These are phyloP conservation scores for Sapria himalayana DNA, from an alignment of 345 rosid species.

Conservation along the genomic window DNA sequence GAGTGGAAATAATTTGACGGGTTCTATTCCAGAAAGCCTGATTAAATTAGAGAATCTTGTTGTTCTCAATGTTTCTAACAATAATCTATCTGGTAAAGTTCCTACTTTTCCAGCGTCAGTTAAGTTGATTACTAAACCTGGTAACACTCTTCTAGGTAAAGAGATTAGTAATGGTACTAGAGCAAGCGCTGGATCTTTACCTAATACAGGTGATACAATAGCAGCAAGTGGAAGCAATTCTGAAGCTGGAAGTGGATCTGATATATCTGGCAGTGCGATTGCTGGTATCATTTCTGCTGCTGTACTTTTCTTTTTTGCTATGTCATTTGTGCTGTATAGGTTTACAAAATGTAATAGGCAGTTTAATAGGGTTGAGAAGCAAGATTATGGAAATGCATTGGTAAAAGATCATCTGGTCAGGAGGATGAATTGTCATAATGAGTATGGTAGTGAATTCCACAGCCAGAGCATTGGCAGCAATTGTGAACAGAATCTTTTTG, in stretches of 20 bases:
- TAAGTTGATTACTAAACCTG: conserved; percentile 20
- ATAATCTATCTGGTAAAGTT: conserved; percentile 36
- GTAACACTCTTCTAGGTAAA: conserved; percentile 30
- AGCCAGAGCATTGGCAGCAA: conserved; percentile 43
- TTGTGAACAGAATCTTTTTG: conserved; percentile 27
- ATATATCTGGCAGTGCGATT: conserved; percentile 19
- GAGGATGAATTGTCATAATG: conserved; percentile 16
- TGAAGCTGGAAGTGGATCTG: conserved; percentile 10
- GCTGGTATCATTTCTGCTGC: conserved; percentile 23
- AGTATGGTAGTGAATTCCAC: conserved; percentile 19
- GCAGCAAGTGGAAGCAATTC: conserved; percentile 6
- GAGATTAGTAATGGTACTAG: conserved; percentile 9
- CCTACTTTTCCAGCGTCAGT: conserved; percentile 22
- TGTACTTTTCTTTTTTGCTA: conserved; percentile 21
- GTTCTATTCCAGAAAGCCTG: conserved; percentile 38
- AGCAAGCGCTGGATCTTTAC: conserved; percentile 5
- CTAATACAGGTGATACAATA: conserved; percentile 4
- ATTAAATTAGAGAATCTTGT: conserved; percentile 24
- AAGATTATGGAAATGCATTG: conserved; percentile 21
- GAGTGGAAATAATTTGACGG: conserved; percentile 38
- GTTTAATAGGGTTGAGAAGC: conserved; percentile 19
- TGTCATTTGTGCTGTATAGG: conserved; percentile 30
- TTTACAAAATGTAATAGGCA: conserved; percentile 16
- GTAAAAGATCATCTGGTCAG: conserved; percentile 16
- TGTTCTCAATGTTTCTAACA: conserved; percentile 44